Base-by-base conservation (phyloP, 2,329 filamentous ascomycete species). In the Pseudogymnoascus sp. region DNA sequence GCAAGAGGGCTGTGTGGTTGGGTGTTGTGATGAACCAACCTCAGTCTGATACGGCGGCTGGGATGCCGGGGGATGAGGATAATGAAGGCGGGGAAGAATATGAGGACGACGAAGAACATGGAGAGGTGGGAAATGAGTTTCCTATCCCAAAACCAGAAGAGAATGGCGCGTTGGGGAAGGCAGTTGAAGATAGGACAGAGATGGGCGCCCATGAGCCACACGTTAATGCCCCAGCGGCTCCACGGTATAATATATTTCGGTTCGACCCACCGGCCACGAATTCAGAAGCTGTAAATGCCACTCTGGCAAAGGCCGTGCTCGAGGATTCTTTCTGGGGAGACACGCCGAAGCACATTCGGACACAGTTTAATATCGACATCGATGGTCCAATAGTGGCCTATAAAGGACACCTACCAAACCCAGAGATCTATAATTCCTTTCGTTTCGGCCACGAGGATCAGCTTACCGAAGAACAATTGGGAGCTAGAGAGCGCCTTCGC, bases 1-100 rank as follows among this genome's bases (percentile, higher is more conserved):
- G 89, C 0, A 91, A 91, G 75, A 83, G 87, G 67, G 91, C 91
- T 0, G 85, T 88, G 72, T 86, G 67, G 70, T 18, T 77, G 76
- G 63, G 73, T 77, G 63, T 74, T 66, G 63, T 73, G 38, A 61
- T 73, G 66, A 71, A 70, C 36, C 66, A 70, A 18, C 68, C 67
- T 43, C 63, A 66, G 28, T 75, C 74, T 21, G 76, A 77, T 7
- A 74, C 72, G n/a, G 74, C 72, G 1, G 69, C 67, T 68, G 42
- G 16, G 73, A 75, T 12, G 72, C 78, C 5, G 79, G 77, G 0
- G 73, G 67, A 75, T 31, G 76, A 75, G 31, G 73, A 73, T 14
- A 75, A 76, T 21, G 77, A 78, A 3, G 59, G 31, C 6, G 34
- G 37, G 9, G 12, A 18, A 43, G 14, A 40, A 12, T 36, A 40